These are phyloP conservation scores for Chondrostereum purpureum DNA, from an alignment of 1,284 basidiomycete species.

Conservation along the genomic window DNA sequence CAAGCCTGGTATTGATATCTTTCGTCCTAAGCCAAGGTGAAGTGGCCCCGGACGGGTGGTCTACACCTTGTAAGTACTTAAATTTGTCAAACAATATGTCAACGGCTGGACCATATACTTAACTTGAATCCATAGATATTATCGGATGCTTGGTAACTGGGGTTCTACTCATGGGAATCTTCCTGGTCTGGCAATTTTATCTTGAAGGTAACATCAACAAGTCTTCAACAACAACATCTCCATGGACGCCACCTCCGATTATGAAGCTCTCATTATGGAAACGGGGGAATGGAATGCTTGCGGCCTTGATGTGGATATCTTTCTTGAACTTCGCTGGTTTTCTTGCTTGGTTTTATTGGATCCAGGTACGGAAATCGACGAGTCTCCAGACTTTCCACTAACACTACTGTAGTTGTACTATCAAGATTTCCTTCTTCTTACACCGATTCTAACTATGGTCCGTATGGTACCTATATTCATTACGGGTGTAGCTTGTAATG, in stretches of 20 bases:
- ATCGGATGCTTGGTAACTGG: slow-evolving; percentile 25
- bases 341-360: slow-evolving; percentile 12
- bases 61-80: slow-evolving; percentile 33
- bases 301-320: slow-evolving; percentile 29
- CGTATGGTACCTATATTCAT: slow-evolving; percentile 75
- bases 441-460: slow-evolving; percentile 65
- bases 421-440: slow-evolving; percentile 50
- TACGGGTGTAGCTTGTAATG: slow-evolving; percentile 65
- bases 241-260: slow-evolving; percentile 10
- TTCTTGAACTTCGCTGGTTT: slow-evolving; percentile 24
- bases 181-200: slow-evolving; percentile 12
- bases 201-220: slow-evolving; percentile 6
- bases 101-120: too few relatives aligned
- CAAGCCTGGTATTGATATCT: slow-evolving; percentile 43
- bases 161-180: slow-evolving; percentile 29
- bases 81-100: too few relatives aligned
- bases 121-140: slow-evolving; percentile 8
- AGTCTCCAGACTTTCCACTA: neutral
- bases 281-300: slow-evolving; percentile 9
- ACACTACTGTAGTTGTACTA: slow-evolving; percentile 47
- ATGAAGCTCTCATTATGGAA: slow-evolving; percentile 9
- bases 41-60: slow-evolving; percentile 48
- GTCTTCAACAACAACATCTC: neutral
- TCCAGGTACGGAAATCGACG: slow-evolving; percentile 5
- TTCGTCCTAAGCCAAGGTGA: slow-evolving; percentile 51